Base-by-base conservation (phyloP, 2,329 filamentous ascomycete species). In the Alternaria arborescens region DNA sequence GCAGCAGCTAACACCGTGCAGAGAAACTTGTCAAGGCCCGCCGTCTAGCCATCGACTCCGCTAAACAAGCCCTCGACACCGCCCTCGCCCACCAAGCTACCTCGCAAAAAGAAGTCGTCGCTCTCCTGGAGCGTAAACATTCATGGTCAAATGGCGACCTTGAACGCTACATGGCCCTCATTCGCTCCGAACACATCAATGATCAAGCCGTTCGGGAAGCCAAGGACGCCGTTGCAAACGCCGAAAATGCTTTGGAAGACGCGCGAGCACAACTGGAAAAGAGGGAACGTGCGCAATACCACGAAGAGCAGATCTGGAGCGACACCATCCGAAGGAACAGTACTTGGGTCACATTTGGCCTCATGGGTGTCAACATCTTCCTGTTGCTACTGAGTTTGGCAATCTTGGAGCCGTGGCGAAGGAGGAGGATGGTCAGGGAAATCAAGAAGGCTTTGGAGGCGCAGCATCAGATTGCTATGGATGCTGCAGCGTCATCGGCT, bases 231-330 rank as follows among this genome's bases (percentile, higher is more conserved):
- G 85, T 98, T 26, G 88, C 88, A 16, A 85, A 88, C 60, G 89
- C 92, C 2, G 95, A 99, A 81, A 86, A 87, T 44, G 88, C 92
- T 32, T 88, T 96, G 62, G 91, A 97, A 79, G 89, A 91, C 63
- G 86, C 93, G 1, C 87, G 89, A 56, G 87, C 89, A 53, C 87
- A 89, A 71, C 82, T 99, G 55, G 94, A 91, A 75, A 89, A 90
- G 63, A 89, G 90, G 52, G 97, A 98, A 70, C 83, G 97, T 52
- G 91, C 91, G 63, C 88, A 96, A 62, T 99, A 99, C 79, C 95
- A 99, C 78, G 95, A 99, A 81, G 95, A 99, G 82, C 95, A 99
- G 82, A 96, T 99, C 58, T 99, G 95, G 95, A 97, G 92, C 75
- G 95, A 99, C 78, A 94, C 97, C 71, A 99, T 99, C 76, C 86